These are phyloP conservation scores for Metschnikowia amazonensis DNA, from an alignment of 805 yeast genomes.

Conservation along the genomic window DNA sequence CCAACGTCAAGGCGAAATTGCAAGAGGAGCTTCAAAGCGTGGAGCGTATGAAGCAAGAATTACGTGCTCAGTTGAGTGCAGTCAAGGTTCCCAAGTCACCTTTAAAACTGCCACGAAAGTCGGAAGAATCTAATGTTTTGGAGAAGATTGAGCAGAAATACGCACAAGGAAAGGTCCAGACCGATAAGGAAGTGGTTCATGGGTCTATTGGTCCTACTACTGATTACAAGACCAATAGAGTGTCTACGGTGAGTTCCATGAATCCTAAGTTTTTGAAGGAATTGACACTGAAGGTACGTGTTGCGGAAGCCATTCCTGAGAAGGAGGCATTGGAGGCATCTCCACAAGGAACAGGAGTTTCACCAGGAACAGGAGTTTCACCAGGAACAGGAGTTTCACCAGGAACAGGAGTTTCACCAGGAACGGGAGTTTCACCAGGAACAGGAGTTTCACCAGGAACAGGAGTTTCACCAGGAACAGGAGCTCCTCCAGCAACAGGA, in stretches of 20 bases:
- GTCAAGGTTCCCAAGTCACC: constrained; percentile 10
- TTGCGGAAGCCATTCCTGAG: constrained; percentile 36
- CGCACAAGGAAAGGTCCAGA: constrained; percentile 40
- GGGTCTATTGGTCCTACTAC: constrained; percentile 20
- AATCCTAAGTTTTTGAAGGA: constrained; percentile 53
- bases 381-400: no score
- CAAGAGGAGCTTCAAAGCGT: constrained; percentile 42
- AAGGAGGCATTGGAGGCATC: no score
- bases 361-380: no score
- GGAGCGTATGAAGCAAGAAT: constrained; percentile 36
- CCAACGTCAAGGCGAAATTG: constrained; percentile 33
- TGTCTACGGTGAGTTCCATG: constrained; percentile 36
- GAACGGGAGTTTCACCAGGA: no score
- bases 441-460: no score
- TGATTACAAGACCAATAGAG: constrained; percentile 29
- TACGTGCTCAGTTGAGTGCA: constrained; percentile 37
- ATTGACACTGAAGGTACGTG: constrained; percentile 47
- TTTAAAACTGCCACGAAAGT: constrained; percentile 10
- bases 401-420: no score
- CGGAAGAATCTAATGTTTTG: constrained; percentile 17
- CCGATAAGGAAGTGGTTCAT: constrained; percentile 9
- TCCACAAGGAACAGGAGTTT: no score
- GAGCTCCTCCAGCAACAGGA: no score
- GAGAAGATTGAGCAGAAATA: constrained; percentile 43
- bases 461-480: no score